A percentile compares a stretch with the other conserved stretches of the same genome.
Conservation (phyloP, 2,329 filamentous ascomycete genomes). For the Leptographium lundbergii region DNA sequence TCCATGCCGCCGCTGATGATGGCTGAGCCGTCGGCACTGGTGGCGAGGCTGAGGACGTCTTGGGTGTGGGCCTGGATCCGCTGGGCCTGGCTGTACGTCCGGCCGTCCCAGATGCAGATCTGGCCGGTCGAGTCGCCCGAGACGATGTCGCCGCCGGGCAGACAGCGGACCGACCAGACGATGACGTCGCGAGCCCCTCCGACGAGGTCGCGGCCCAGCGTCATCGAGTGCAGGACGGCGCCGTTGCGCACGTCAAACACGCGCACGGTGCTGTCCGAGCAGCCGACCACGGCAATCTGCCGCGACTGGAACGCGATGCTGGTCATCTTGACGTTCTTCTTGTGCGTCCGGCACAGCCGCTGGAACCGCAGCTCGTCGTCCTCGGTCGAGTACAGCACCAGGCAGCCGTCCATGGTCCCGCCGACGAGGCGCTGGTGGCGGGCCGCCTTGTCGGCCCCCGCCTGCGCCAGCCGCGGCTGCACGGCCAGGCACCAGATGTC, state of each 20-base stretch:
- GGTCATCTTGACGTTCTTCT: conserved; percentile 78
- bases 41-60: conserved; percentile 79
- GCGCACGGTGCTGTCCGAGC: conserved; percentile 91
- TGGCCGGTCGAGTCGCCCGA: conserved; percentile 93
- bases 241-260: conserved; percentile 78
- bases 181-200: conserved; percentile 76
- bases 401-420: conserved; percentile 82
- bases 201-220: conserved; percentile 63
- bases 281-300: conserved; percentile 74
- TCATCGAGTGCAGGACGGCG: conserved; percentile 66
- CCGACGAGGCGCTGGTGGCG: conserved; percentile 52
- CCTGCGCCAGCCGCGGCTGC: conserved; percentile 48
- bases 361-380: conserved; percentile 75
- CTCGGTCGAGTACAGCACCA: conserved; percentile 76
- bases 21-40: conserved; percentile 64
- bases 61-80: conserved; percentile 77
- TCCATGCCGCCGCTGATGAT: conserved; percentile 91
- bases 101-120: conserved; percentile 85
- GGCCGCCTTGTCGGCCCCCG: background rate
- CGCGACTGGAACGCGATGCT: conserved; percentile 84
- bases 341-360: conserved; percentile 49
- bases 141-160: conserved; percentile 79
- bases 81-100: conserved; percentile 79
- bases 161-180: conserved; percentile 84
- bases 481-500: conserved; percentile 95